Percentiles rank a stretch among this genome's conserved stretches.
Evolutionary conservation across 2,329 filamentous ascomycete genomes (phyloP).

Genomic region (Penicillium sp.): DNA sequence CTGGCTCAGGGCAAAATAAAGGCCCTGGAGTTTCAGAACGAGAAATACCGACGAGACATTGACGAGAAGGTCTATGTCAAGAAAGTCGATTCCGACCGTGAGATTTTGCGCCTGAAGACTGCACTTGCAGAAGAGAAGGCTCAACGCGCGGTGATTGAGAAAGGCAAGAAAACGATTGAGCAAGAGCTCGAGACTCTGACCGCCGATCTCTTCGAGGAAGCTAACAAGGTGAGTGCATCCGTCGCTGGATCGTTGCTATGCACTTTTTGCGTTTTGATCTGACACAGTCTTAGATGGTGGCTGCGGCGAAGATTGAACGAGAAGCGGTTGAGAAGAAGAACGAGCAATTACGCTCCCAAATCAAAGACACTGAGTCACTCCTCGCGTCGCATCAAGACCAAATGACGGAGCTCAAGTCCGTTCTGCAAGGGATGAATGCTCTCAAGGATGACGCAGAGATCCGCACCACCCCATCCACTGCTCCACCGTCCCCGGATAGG

Average conservation of each 20-base stretch:
- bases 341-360: conserved; percentile 76
- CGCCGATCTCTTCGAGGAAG: conserved; percentile 91
- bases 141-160: conserved; percentile 60
- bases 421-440: conserved; percentile 82
- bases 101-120: conserved; percentile 56
- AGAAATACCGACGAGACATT: conserved; percentile 64
- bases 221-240: conserved; percentile 61
- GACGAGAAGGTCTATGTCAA: conserved; percentile 69
- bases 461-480: conserved; percentile 59
- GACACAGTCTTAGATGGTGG: conserved; percentile 64
- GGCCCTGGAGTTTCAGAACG: conserved; percentile 62
- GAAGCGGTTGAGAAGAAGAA: conserved; percentile 77
- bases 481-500: conserved; percentile 74
- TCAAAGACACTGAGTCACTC: conserved; percentile 78
- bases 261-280: conserved; percentile 5
- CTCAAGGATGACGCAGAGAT: conserved; percentile 62
- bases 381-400: conserved; percentile 90
- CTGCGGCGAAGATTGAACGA: conserved; percentile 76
- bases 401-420: conserved; percentile 78
- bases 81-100: conserved; percentile 66
- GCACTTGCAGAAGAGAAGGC: conserved; percentile 60
- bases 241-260: not conserved
- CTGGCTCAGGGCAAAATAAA: conserved; percentile 60
- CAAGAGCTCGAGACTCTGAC: conserved; percentile 87
- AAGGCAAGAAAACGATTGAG: conserved; percentile 83